A percentile compares a stretch with the other conserved stretches of the same genome.
Conservation (phyloP, 257 asterid genomes). For the Prunella vulgaris region DNA sequence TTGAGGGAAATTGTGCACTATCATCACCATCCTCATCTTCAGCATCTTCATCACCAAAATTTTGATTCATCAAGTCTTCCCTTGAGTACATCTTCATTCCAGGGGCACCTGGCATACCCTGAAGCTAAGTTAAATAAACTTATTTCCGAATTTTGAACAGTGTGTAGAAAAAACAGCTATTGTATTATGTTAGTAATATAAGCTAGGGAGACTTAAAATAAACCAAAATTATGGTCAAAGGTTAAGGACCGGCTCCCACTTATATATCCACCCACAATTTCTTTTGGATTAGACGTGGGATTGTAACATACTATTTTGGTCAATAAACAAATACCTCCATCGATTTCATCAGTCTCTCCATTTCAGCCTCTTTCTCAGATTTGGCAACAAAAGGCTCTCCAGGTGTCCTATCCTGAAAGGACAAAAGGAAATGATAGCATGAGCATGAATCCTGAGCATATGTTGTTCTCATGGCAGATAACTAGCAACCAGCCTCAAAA, state of each 20-base stretch:
- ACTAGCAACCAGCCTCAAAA: not conserved
- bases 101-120: conserved; percentile 14
- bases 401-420: conserved; percentile 6
- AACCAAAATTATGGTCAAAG: too few relatives aligned
- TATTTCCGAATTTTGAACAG: not conserved
- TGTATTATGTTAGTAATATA: not conserved
- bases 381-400: conserved; percentile 10
- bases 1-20: not conserved
- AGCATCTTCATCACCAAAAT: not conserved
- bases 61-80: conserved; percentile 10
- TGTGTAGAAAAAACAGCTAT: not conserved
- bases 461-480: not conserved
- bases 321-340: not conserved
- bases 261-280: too few relatives aligned
- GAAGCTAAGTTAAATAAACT: not conserved
- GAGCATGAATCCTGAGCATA: not conserved
- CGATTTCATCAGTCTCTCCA: conserved; percentile 2
- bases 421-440: not conserved
- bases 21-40: not conserved
- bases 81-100: not conserved
- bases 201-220: too few relatives aligned
- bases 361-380: conserved; percentile 5
- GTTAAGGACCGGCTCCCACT: too few relatives aligned
- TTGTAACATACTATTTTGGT: not conserved
- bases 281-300: too few relatives aligned